A percentile compares a stretch with the other conserved stretches of the same genome.
Conservation (phyloP, 108 stramenopile species). For the Ochromonas danica region DNA sequence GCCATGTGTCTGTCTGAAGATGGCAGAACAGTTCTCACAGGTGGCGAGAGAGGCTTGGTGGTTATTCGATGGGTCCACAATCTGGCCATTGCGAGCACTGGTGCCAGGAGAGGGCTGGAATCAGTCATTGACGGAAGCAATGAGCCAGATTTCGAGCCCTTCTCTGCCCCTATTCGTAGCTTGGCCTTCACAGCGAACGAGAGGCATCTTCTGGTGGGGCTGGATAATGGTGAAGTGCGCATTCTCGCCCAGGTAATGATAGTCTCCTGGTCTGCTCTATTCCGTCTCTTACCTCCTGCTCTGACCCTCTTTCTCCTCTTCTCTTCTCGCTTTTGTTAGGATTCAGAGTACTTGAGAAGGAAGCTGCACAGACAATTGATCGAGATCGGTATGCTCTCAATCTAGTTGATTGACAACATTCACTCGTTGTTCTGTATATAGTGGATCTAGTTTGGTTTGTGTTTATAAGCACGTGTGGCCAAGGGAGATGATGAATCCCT, state of each 20-base stretch:
- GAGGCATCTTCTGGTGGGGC: constrained; percentile 21
- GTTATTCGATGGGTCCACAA: constrained; percentile 22
- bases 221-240: constrained; percentile 9
- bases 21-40: constrained; percentile 17
- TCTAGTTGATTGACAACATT: too few species aligned
- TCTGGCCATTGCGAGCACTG: constrained; percentile 1
- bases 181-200: constrained; percentile 22
- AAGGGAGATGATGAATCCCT: too few species aligned
- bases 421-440: too few species aligned
- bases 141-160: constrained; percentile 13
- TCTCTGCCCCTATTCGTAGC: constrained; percentile 7
- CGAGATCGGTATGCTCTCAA: constrained; percentile 22
- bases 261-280: not conserved
- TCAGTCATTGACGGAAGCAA: constrained; percentile 4
- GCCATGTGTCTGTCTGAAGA: constrained; percentile 16
- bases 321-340: not conserved
- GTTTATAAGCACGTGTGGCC: too few species aligned
- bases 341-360: constrained; percentile 28
- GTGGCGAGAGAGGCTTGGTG: not conserved
- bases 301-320: not conserved
- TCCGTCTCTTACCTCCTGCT: not conserved
- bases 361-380: constrained; percentile 29
- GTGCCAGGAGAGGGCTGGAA: not conserved
- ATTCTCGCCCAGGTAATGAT: constrained; percentile 28
- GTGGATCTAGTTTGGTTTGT: too few species aligned